Percentiles rank a stretch among this genome's conserved stretches.
phyloP scores from a whole-genome alignment of 805 yeast genomes.

The Nakazawaea molendinolei region DNA sequence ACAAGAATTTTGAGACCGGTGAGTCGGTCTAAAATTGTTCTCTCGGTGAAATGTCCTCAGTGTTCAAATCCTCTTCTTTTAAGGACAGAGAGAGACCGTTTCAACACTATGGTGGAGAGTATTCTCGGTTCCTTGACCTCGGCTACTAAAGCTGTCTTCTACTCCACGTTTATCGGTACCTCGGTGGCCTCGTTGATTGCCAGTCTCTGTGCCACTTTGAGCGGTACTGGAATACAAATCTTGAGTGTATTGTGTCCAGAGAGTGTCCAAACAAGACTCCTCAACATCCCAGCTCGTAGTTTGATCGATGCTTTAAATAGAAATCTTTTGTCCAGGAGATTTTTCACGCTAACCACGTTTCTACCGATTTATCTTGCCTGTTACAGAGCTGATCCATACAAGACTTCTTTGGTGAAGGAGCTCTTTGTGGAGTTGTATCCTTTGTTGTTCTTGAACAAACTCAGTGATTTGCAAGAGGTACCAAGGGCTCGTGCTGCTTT shows the following conservation, averaged over 20 bases:
- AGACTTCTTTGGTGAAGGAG: constrained; percentile 13
- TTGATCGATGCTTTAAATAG: constrained; percentile 17
- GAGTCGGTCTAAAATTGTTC: not conserved
- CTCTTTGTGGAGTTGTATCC: constrained; percentile 19
- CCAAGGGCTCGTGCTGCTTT: constrained; percentile 5
- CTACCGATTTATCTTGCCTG: constrained; percentile 24
- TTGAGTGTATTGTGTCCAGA: constrained; percentile 23
- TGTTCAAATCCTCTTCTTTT: constrained; percentile 26
- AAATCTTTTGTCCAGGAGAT: constrained; percentile 17
- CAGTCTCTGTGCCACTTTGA: constrained; percentile 16
- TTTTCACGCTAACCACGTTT: constrained; percentile 19
- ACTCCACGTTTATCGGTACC: constrained; percentile 16
- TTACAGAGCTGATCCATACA: constrained; percentile 16
- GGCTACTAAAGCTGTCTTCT: constrained; percentile 16
- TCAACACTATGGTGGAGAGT: constrained; percentile 16
- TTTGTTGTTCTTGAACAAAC: constrained; percentile 14
- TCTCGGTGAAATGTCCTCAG: constrained; percentile 29
- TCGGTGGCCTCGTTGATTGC: constrained; percentile 19
- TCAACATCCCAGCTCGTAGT: constrained; percentile 18
- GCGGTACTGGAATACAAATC: constrained; percentile 24
- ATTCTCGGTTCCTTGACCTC: constrained; percentile 13
- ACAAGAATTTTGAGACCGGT: no score
- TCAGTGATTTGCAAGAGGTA: not conserved
- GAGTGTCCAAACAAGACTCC: constrained; percentile 24
- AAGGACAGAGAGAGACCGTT: constrained; percentile 15